Percentiles rank a stretch among this genome's conserved stretches.
phyloP scores from a whole-genome alignment of 352 stramenopile genomes.

The Phytophthora aleatoria region DNA sequence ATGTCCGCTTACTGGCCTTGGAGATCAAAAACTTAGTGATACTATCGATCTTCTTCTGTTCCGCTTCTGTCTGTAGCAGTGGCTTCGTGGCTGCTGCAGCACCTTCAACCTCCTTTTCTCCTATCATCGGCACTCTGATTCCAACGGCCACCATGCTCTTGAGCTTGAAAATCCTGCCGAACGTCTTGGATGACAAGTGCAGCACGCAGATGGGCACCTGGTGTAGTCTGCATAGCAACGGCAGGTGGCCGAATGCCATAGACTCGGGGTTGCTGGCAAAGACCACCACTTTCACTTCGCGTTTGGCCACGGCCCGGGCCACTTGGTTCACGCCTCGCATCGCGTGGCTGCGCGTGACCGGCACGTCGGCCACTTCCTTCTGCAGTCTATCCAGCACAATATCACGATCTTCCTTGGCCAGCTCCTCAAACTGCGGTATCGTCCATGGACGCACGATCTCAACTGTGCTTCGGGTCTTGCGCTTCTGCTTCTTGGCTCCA shows the following conservation, averaged over 20 bases:
- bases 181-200: slow-evolving; percentile 68
- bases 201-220: slow-evolving; percentile 72
- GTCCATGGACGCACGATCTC: slow-evolving; percentile 49
- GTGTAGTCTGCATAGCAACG: slow-evolving; percentile 70
- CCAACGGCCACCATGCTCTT: slow-evolving; percentile 61
- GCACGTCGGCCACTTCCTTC: slow-evolving; percentile 55
- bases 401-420: slow-evolving; percentile 74
- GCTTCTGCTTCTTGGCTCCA: slow-evolving; percentile 26
- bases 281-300: slow-evolving; percentile 63
- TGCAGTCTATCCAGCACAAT: slow-evolving; percentile 78
- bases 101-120: background rate
- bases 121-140: slow-evolving; percentile 32
- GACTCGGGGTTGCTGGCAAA: slow-evolving; percentile 71
- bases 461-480: slow-evolving; percentile 18
- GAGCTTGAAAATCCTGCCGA: slow-evolving; percentile 62
- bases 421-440: slow-evolving; percentile 57
- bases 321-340: slow-evolving; percentile 70
- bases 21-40: slow-evolving; percentile 64
- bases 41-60: slow-evolving; percentile 54
- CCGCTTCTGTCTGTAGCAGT: slow-evolving; percentile 22
- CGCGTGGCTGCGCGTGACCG: slow-evolving; percentile 31
- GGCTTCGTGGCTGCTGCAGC: slow-evolving; percentile 2
- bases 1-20: slow-evolving; percentile 61
- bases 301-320: slow-evolving; percentile 39
- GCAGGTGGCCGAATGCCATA: slow-evolving; percentile 63